Conservation (phyloP, 2,329 filamentous ascomycete genomes). For the Hypocrella siamensis region DNA sequence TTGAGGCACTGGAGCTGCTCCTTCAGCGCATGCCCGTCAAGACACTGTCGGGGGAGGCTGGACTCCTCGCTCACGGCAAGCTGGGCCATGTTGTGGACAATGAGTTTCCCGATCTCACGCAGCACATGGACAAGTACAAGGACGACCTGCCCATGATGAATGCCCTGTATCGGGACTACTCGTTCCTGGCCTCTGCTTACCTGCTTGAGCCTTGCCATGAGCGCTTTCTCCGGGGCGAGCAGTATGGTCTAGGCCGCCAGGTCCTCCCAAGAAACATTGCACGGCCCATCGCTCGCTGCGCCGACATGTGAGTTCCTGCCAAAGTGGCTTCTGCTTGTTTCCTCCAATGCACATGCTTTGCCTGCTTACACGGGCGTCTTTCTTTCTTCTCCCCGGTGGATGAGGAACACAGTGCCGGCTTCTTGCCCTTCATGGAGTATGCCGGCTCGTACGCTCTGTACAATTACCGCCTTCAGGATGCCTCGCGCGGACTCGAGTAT, state of each 20-base stretch:
- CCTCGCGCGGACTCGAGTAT: conserved; percentile 39
- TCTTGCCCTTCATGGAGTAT: conserved; percentile 89
- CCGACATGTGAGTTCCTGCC: conserved; percentile 55
- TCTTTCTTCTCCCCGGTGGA: background rate
- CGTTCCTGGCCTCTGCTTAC: conserved; percentile 79
- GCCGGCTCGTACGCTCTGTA: conserved; percentile 53
- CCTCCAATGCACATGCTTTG: background rate
- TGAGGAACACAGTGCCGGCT: conserved; percentile 37
- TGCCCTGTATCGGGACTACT: conserved; percentile 81
- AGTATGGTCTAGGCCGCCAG: conserved; percentile 65
- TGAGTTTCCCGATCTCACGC: conserved; percentile 65
- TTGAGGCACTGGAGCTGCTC: conserved; percentile 55
- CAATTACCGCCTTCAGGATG: conserved; percentile 49
- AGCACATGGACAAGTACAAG: conserved; percentile 54
- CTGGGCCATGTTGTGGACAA: conserved; percentile 60
- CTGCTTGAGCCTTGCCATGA: conserved; percentile 84
- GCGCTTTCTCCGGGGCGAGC: conserved; percentile 51
- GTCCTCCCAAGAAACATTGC: conserved; percentile 59
- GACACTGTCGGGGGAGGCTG: conserved; percentile 56
- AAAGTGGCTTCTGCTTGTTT: background rate
- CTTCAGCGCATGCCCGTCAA: conserved; percentile 66
- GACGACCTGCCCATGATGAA: conserved; percentile 67
- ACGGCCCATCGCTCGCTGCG: conserved; percentile 69
- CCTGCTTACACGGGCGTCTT: background rate
- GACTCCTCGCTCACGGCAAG: conserved; percentile 57